Percentiles rank a stretch among this genome's conserved stretches.
These are phyloP conservation scores for Paspalum vaginatum DNA, from an alignment of 176 grass and related monocot species.

Conservation along the genomic window DNA sequence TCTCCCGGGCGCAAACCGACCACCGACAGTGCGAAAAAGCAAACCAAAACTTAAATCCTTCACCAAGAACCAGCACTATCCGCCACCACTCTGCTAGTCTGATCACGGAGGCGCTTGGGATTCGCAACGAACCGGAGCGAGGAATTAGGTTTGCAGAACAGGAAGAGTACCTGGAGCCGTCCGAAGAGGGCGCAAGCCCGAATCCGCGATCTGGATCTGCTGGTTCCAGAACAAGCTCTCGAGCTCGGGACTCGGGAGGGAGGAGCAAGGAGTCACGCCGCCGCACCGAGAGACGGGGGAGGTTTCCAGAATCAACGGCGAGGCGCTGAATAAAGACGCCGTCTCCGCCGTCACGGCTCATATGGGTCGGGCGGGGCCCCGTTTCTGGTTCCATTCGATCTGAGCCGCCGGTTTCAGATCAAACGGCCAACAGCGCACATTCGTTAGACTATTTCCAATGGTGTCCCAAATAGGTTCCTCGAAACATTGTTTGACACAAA, in stretches of 20 bases:
- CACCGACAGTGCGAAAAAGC: not conserved
- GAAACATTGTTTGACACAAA: too few relatives aligned
- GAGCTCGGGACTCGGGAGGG: too few relatives aligned
- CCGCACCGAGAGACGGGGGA: slow-evolving; percentile 21
- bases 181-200: not conserved
- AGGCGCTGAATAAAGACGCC: not conserved
- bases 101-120: not conserved
- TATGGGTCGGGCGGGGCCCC: not conserved
- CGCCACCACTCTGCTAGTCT: not conserved
- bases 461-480: too few relatives aligned
- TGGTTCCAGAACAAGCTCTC: not conserved
- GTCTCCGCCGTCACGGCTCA: not conserved
- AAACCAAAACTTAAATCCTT: not conserved
- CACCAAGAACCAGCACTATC: not conserved
- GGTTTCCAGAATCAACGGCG: slow-evolving; percentile 32
- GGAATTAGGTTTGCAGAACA: not conserved
- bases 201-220: not conserved
- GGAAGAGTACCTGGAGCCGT: not conserved
- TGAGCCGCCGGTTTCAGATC: not conserved
- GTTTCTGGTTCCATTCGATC: not conserved
- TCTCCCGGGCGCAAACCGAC: not conserved
- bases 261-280: slow-evolving; percentile 9
- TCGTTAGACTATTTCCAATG: too few relatives aligned
- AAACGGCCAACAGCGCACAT: too few relatives aligned
- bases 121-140: not conserved